A percentile compares a stretch with the other conserved stretches of the same genome.
Conservation (phyloP, 1,284 basidiomycete genomes). For the Pterula multifida region DNA sequence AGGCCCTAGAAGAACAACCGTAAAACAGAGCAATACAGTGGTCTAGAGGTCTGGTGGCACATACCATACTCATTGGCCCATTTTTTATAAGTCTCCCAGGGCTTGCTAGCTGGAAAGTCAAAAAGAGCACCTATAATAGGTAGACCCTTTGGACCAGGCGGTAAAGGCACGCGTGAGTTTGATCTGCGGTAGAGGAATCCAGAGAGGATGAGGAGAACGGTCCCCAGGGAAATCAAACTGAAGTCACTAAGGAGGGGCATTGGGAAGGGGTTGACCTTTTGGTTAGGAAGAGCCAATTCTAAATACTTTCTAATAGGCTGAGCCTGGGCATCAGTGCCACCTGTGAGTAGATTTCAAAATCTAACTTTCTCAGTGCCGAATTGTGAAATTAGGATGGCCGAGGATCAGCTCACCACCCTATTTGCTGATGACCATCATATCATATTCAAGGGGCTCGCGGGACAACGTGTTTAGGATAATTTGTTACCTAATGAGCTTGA, state of each 20-base stretch:
- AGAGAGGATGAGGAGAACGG: not conserved
- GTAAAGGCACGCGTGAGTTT: not conserved
- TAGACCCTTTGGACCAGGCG: constrained; percentile 1
- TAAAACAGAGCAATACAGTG: not conserved
- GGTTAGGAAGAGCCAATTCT: not conserved
- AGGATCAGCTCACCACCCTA: too few species aligned
- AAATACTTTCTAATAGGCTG: not conserved
- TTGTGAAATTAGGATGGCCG: too few species aligned
- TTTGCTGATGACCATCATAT: too few species aligned
- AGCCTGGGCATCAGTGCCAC: not conserved
- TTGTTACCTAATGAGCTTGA: too few species aligned
- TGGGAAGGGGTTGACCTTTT: not conserved
- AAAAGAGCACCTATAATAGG: not conserved
- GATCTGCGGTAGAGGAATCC: not conserved
- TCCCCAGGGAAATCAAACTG: not conserved
- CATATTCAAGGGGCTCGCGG: too few species aligned
- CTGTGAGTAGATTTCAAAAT: too few species aligned
- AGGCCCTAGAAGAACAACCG: not conserved
- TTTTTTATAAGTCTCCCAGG: constrained; percentile 3
- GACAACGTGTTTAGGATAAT: too few species aligned
- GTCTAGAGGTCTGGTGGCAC: not conserved
- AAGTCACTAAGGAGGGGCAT: not conserved
- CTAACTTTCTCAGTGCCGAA: too few species aligned
- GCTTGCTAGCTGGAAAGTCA: not conserved
- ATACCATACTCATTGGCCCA: constrained; percentile 3